Conservation (phyloP, 805 yeast species). For the Kodamaea laetipori region DNA sequence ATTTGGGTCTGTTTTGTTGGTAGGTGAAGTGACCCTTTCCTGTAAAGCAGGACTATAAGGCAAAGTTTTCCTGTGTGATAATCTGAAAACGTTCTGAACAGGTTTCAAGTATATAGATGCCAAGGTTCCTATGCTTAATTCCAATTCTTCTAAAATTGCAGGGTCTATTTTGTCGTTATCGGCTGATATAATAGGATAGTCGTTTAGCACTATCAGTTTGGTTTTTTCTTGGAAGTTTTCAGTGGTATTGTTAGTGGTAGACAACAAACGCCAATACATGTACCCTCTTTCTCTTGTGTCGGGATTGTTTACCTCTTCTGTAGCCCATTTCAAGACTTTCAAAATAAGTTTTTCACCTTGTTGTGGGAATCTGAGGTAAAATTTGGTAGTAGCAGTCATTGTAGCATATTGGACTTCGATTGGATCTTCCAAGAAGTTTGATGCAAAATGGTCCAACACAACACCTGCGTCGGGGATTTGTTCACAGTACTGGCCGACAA, state of each 20-base stretch:
- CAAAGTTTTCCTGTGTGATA: constrained; percentile 53
- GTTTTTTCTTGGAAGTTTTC: constrained; percentile 43
- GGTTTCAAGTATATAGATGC: constrained; percentile 87
- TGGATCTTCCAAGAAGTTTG: constrained; percentile 60
- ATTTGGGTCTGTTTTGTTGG: not conserved
- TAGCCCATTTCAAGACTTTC: constrained; percentile 61
- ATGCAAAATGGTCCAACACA: constrained; percentile 44
- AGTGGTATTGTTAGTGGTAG: constrained; percentile 41
- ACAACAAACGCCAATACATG: constrained; percentile 81
- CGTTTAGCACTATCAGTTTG: constrained; percentile 56
- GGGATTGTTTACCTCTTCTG: constrained; percentile 77
- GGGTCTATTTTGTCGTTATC: constrained; percentile 74
- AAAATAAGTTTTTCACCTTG: constrained; percentile 59
- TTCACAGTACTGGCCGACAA: constrained; percentile 70
- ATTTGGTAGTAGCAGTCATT: constrained; percentile 73
- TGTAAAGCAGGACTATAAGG: constrained; percentile 49
- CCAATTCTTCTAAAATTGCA: constrained; percentile 73
- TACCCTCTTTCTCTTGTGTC: constrained; percentile 85
- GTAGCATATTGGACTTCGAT: constrained; percentile 72
- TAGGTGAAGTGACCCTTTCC: constrained; percentile 17
- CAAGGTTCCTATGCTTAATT: constrained; percentile 75
- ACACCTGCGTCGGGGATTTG: constrained; percentile 45
- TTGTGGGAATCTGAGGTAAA: constrained; percentile 59
- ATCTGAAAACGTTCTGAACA: constrained; percentile 74
- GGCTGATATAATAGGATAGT: constrained; percentile 62